A percentile compares a stretch with the other conserved stretches of the same genome.
Conservation (phyloP, 306 rosid genomes). For the Boehmeria nivea region DNA sequence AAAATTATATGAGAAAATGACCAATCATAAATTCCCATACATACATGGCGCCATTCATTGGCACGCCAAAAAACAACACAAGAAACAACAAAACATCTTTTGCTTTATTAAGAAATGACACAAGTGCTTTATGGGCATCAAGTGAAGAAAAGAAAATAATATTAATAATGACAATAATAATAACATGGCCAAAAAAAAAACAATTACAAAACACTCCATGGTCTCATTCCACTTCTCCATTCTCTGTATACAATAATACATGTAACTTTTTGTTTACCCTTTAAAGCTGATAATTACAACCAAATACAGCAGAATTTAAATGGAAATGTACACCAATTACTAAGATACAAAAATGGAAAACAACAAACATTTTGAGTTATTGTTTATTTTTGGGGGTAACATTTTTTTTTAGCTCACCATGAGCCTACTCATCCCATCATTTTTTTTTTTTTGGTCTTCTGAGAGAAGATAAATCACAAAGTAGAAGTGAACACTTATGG, state of each 20-base stretch:
- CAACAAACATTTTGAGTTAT: not conserved
- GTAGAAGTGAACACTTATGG: slow-evolving; percentile 15
- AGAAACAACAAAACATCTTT: slow-evolving; percentile 3
- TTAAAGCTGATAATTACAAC: not conserved
- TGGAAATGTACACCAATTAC: slow-evolving; percentile 15
- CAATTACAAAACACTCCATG: too few species aligned
- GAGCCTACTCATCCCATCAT: too few species aligned
- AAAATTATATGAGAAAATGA: slow-evolving; percentile 4
- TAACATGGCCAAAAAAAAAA: too few species aligned
- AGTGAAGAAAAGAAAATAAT: not conserved
- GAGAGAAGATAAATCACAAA: slow-evolving; percentile 12
- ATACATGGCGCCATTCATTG: slow-evolving; percentile 8
- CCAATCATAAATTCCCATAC: slow-evolving; percentile 16
- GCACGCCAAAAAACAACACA: not conserved
- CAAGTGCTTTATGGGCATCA: slow-evolving; percentile 7
- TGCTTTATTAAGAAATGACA: slow-evolving; percentile 24
- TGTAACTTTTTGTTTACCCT: not conserved
- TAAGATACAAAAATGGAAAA: not conserved
- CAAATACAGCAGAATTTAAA: not conserved
- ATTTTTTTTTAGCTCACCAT: too few species aligned
- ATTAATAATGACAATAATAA: not conserved
- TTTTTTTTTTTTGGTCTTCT: slow-evolving; percentile 12
- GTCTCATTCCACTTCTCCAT: not conserved
- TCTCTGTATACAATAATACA: not conserved
- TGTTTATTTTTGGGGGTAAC: too few species aligned